A percentile compares a stretch with the other conserved stretches of the same genome.
Conservation (phyloP, 192 early-diverging fungal species). For the Backusella macrospora region DNA sequence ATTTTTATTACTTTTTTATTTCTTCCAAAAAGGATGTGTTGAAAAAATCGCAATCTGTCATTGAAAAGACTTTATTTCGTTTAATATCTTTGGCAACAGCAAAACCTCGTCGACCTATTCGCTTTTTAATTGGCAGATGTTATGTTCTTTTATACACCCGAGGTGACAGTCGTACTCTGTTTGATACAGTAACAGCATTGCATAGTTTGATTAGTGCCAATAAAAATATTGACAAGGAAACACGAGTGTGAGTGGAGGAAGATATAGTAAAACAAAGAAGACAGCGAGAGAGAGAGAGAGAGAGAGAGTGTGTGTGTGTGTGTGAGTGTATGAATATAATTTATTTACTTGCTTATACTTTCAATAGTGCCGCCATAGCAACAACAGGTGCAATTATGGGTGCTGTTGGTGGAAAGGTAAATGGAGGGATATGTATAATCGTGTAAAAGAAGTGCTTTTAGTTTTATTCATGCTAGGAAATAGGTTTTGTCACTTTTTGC, state of each 20-base stretch:
- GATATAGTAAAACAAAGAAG: neutral
- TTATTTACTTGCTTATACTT: neutral
- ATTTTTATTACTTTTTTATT: neutral
- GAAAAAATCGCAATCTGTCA: constrained; percentile 63
- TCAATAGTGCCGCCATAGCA: constrained; percentile 69
- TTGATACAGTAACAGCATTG: constrained; percentile 73
- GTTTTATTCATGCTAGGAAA: neutral
- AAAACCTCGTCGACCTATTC: constrained; percentile 67
- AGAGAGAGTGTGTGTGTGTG: too few relatives aligned
- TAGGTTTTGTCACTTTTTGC: constrained; percentile 69
- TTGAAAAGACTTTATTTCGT: constrained; percentile 78
- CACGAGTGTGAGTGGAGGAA: constrained; percentile 60
- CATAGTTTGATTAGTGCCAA: constrained; percentile 59
- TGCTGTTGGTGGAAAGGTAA: constrained; percentile 70
- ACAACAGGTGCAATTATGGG: constrained; percentile 81
- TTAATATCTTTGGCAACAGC: constrained; percentile 64
- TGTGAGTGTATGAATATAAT: too few relatives aligned
- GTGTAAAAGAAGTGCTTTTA: neutral
- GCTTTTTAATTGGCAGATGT: constrained; percentile 70
- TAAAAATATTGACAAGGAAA: constrained; percentile 62
- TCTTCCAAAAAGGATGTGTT: constrained; percentile 50
- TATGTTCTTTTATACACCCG: constrained; percentile 70
- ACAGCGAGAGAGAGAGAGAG: neutral
- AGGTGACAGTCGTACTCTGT: constrained; percentile 76
- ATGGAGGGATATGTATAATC: neutral